Evolutionary conservation across 1,284 basidiomycete genomes (phyloP), one percentile per base, ranked within the genome.

Genomic region (Microbotryum saponariae): DNA sequence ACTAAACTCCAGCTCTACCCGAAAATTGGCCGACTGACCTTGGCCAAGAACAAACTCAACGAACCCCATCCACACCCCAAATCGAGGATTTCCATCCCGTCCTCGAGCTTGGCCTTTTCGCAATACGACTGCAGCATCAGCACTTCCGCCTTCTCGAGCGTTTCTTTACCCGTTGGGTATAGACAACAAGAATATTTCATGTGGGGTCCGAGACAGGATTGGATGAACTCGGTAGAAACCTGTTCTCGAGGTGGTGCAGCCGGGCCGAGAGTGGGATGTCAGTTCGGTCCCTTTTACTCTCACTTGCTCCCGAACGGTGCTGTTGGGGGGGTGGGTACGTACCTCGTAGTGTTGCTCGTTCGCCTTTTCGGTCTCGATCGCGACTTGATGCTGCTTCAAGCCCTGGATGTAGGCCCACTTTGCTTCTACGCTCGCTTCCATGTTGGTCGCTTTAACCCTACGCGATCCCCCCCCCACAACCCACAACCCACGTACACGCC

Each of bases 311-410:
- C 12, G 16, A 18, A 12, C 37, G 55, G 20, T 25, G 25, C 25
- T 25, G 25, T 25, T 2, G 2, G 2, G 25, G 29, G 9, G 9
- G 33, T 10, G 25, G 29, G 42, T 8, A 60, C 76, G 62, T 61
- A 84, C 85, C 77, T 89, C 86, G 72, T 88, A 88, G 71, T 88
- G 86, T 74, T 88, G 86, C 69, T 87, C 82, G 69, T 89, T 89
- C 42, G 86, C 87, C 71, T 85, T 86, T 44, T 83, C 81, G 8
- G 85, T 81, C 18, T 83, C 77, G 67, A 84, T 85, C 3, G 86
- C 86, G 61, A 88, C 87, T 25, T 79, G 79, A 14, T 82, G 75
- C 0, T 77, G 76, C 49, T 73, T 74, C 51, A 78, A 71, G 21
- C 71, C 71, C 16, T 70, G 55, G 59, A 78, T 75, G 69, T 77